phyloP scores from a whole-genome alignment of 73 alveolate species.

The Symbiodinium natans region DNA sequence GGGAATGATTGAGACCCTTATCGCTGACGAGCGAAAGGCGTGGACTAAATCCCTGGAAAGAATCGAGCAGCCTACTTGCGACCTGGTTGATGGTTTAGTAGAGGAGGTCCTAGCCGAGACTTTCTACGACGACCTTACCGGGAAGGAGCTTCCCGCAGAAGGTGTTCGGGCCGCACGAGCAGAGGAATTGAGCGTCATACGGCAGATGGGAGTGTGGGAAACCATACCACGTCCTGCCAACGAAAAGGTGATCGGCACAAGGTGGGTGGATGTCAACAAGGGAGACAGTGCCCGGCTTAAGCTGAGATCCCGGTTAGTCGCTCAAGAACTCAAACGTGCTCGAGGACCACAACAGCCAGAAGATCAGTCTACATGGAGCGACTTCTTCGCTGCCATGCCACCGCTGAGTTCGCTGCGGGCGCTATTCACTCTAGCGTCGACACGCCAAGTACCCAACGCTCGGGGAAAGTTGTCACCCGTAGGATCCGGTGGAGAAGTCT shows the following conservation, averaged over 20 bases:
- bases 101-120: not conserved
- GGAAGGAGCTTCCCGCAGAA: not conserved
- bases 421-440: not conserved
- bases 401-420: not conserved
- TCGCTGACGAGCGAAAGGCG: too few relatives aligned
- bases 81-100: not conserved
- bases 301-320: conserved; percentile 25
- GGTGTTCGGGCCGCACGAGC: not conserved
- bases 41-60: too few relatives aligned
- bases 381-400: conserved; percentile 31
- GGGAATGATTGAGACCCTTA: too few relatives aligned
- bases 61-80: not conserved
- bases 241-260: not conserved
- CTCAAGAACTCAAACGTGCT: not conserved
- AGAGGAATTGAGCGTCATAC: not conserved
- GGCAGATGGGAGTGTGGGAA: not conserved
- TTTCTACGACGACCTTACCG: conserved; percentile 25
- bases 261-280: conserved; percentile 64
- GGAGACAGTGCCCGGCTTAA: not conserved
- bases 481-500: not conserved
- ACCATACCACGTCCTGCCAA: not conserved
- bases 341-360: too few relatives aligned
- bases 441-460: not conserved
- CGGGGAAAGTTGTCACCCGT: not conserved
- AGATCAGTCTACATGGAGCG: not conserved